A percentile compares a stretch with the other conserved stretches of the same genome.
Evolutionary conservation across 768 basidiomycete genomes (phyloP).

Genomic region (Mycena epipterygia): DNA sequence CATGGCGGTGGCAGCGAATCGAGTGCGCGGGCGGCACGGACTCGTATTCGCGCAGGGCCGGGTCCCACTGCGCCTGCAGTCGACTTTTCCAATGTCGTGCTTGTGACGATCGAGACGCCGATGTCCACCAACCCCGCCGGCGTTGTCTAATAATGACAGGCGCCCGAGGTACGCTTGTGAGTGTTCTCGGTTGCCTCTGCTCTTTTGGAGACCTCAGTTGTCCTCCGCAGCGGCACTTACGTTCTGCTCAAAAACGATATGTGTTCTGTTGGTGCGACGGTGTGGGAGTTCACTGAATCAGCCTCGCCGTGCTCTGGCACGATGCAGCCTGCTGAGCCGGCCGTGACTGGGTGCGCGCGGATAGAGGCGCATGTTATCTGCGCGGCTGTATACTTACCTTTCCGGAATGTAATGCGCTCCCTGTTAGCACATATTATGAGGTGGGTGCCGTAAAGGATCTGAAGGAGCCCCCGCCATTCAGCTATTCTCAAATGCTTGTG

Average conservation of each 20-base stretch:
- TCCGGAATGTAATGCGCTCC: no score
- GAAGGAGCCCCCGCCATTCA: no score
- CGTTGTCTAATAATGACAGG: constrained; percentile 91
- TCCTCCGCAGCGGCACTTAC: constrained; percentile 68
- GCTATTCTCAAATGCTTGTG: no score
- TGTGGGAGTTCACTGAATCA: constrained; percentile 86
- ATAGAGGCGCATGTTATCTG: no score
- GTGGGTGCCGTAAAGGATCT: no score
- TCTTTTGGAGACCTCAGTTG: background rate
- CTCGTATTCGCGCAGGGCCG: no score
- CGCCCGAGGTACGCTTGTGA: constrained; percentile 83
- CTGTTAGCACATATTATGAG: no score
- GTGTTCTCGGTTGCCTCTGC: constrained; percentile 40
- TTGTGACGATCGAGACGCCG: constrained; percentile 65
- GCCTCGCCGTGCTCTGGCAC: constrained; percentile 79
- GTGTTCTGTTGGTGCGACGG: constrained; percentile 87
- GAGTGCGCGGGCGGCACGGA: no score
- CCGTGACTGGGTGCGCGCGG: constrained; percentile 67
- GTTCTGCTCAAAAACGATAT: constrained; percentile 82
- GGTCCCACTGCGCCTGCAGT: constrained; percentile 65
- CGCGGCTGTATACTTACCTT: no score
- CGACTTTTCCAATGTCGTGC: constrained; percentile 85
- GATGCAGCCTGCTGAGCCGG: constrained; percentile 69
- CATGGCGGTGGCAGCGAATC: no score
- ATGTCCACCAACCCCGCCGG: constrained; percentile 73